A percentile compares a stretch with the other conserved stretches of the same genome.
Conservation (phyloP, 257 asterid genomes). For the Scutellaria galericulata region DNA sequence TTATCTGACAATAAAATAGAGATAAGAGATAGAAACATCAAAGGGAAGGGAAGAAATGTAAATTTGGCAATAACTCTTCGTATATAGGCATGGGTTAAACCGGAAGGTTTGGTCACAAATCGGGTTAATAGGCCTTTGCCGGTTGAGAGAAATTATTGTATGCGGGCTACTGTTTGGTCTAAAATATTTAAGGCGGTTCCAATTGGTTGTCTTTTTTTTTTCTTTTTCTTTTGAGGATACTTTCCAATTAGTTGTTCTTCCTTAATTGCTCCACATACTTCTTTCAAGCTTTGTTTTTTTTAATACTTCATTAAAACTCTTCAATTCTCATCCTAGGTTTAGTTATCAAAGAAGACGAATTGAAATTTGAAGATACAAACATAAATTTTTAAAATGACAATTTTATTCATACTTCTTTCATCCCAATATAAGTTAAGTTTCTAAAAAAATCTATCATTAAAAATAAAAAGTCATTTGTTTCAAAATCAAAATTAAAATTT, state of each 20-base stretch:
- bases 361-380: too few species aligned
- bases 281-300: background rate
- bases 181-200: slow-evolving; percentile 20
- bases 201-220: background rate
- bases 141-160: slow-evolving; percentile 28
- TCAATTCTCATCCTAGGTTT: too few species aligned
- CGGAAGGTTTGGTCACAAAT: slow-evolving; percentile 29
- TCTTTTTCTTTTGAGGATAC: too few species aligned
- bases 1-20: slow-evolving; percentile 34
- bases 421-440: too few species aligned
- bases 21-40: slow-evolving; percentile 43
- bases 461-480: too few species aligned
- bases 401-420: too few species aligned
- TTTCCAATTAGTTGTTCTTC: too few species aligned
- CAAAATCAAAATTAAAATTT: too few species aligned
- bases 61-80: slow-evolving; percentile 1
- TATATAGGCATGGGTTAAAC: slow-evolving; percentile 33
- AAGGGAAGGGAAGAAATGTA: slow-evolving; percentile 27
- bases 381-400: too few species aligned
- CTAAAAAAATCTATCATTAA: too few species aligned
- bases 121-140: slow-evolving; percentile 16
- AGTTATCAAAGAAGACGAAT: too few species aligned
- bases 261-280: background rate
- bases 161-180: slow-evolving; percentile 29
- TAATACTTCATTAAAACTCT: too few species aligned